A percentile compares a stretch with the other conserved stretches of the same genome.
phyloP scores from a whole-genome alignment of 495 filamentous ascomycete species.

The Lasiosphaeriaceae sp. region DNA sequence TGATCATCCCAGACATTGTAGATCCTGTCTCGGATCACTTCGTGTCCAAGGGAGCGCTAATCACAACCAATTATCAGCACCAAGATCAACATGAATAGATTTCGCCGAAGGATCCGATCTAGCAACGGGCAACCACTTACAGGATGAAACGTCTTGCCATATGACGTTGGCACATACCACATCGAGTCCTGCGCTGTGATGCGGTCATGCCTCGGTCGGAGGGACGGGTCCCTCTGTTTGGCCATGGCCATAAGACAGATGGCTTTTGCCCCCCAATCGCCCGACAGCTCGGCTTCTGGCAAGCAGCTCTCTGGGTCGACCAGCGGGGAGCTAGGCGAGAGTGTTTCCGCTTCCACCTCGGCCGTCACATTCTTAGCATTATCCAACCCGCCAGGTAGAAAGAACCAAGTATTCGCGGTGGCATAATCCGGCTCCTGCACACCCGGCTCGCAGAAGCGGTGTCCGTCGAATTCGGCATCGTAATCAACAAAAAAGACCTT shows the following conservation, averaged over 20 bases:
- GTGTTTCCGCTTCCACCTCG: constrained; percentile 6
- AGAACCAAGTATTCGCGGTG: constrained; percentile 45
- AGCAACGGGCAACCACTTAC: constrained; percentile 13
- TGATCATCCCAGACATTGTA: constrained; percentile 29
- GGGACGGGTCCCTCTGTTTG: constrained; percentile 24
- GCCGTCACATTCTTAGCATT: constrained; percentile 15
- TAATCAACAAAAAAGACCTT: constrained; percentile 43
- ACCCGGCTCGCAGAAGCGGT: constrained; percentile 46
- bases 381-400: constrained; percentile 40
- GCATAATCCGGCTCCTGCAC: constrained; percentile 40
- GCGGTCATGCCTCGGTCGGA: constrained; percentile 15
- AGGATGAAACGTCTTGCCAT: constrained; percentile 44
- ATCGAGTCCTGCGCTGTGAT: constrained; percentile 27
- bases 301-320: constrained; percentile 30
- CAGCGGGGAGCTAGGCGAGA: constrained; percentile 23
- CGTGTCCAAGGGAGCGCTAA: constrained; percentile 31
- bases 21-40: constrained; percentile 31
- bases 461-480: constrained; percentile 37
- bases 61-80: too few relatives aligned
- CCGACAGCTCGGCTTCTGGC: constrained; percentile 20
- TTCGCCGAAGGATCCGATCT: neutral
- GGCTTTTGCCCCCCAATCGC: constrained; percentile 38
- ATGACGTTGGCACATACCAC: constrained; percentile 44
- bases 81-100: neutral
- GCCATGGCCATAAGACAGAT: constrained; percentile 40